phyloP scores from a whole-genome alignment of 2,329 filamentous ascomycete genomes.

The Aspergillus hortae region DNA sequence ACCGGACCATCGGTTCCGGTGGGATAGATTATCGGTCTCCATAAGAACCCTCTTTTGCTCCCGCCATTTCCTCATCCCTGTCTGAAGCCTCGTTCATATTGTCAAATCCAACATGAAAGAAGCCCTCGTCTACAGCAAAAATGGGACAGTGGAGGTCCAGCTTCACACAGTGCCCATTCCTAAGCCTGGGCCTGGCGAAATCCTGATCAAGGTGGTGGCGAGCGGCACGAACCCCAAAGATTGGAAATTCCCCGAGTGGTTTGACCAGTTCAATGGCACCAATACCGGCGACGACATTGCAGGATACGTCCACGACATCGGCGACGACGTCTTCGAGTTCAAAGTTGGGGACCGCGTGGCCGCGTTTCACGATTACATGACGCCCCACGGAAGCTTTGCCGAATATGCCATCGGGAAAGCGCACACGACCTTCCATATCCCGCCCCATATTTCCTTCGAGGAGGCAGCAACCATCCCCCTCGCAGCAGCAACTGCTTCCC shows the following conservation, averaged over 20 bases:
- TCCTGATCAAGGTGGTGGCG: slow-evolving; percentile 36
- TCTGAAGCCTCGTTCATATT: background rate
- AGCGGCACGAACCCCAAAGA: slow-evolving; percentile 46
- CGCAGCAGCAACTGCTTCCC: slow-evolving; percentile 49
- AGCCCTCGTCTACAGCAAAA: background rate
- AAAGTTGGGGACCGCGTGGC: slow-evolving; percentile 51
- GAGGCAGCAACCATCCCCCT: slow-evolving; percentile 55
- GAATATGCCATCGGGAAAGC: slow-evolving; percentile 52
- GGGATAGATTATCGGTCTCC: too few species aligned
- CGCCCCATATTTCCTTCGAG: slow-evolving; percentile 48
- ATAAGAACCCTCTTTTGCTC: too few species aligned
- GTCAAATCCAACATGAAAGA: background rate
- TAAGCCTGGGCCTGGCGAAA: slow-evolving; percentile 27
- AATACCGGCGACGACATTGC: slow-evolving; percentile 45
- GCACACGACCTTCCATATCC: slow-evolving; percentile 52
- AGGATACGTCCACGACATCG: slow-evolving; percentile 48
- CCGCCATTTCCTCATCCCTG: background rate
- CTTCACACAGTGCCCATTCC: slow-evolving; percentile 29
- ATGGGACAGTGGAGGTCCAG: background rate
- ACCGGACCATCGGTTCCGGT: too few species aligned
- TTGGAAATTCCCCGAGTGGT: slow-evolving; percentile 33
- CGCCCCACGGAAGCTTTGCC: slow-evolving; percentile 48
- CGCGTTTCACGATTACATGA: slow-evolving; percentile 43
- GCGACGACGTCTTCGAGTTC: slow-evolving; percentile 52
- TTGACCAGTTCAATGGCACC: background rate